Base-by-base conservation (phyloP, 2,329 filamentous ascomycete genomes). In the Colletotrichum eremochloae region DNA sequence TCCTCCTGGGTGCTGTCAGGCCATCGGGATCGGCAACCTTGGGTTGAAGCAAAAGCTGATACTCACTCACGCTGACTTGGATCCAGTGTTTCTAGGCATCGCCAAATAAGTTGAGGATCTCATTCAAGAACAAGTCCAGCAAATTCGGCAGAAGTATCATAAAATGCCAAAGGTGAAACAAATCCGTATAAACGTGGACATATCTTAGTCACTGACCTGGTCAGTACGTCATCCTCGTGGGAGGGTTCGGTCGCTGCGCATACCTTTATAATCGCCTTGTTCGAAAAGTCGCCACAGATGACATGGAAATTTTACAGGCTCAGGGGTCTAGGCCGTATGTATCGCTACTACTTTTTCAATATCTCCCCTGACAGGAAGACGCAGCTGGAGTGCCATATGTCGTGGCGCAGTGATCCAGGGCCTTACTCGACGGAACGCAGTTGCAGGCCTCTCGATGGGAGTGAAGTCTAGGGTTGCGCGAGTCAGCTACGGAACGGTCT, bases 151-250 rank as follows among this genome's bases (percentile, higher is more conserved):
- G 0, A 78, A 77, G 18, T 71, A 75, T 2, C 42, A 40, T 0
- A 48, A 67, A 0, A 0, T 44, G 2, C 79, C 80, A 3, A 81
- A 79, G 73, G 81, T 81, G 58, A 46, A 58, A 42, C 6, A 8
- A 44, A 18, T 18, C 18, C 4, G 1, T 15, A 14, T 8, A 5
- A 44, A 15, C 18, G 14, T 15, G 8, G 5, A 36, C 33, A 36
- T 8, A 36, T n/a, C 48, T 52, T 5, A 29, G 24, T 24, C 1
- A 24, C 24, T 24, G 24, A 11, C 20, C 2, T 5, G 1, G 9
- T 2, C 14, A 84, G 83, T 80, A 80, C 36, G 64, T 85, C 7
- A 76, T 84, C 1, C 76, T 85, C 0, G 82, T 81, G 0, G 83
- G 84, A 0, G 84, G 83, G 0, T 81, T 85, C 7, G 83, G 84